These are phyloP conservation scores for Auriculariales sp. DNA, from an alignment of 768 basidiomycete genomes.

Conservation along the genomic window DNA sequence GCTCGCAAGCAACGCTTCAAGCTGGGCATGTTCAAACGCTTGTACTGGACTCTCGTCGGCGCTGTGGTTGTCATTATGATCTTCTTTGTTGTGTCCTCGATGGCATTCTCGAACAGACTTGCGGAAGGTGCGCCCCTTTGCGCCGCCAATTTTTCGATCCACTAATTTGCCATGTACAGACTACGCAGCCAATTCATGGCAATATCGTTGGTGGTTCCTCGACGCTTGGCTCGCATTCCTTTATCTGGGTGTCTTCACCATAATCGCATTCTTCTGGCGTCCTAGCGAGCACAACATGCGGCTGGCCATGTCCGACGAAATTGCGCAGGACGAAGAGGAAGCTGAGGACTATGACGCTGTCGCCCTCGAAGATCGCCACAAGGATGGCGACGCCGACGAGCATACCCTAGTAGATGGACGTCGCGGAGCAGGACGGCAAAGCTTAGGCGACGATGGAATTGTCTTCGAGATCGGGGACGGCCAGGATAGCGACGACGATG, in stretches of 20 bases:
- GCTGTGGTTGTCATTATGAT: conserved; percentile 69
- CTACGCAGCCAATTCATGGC: conserved; percentile 86
- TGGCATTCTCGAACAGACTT: conserved; percentile 81
- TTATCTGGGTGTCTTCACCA: conserved; percentile 66
- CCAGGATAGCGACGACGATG: conserved; percentile 55
- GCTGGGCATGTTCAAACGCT: conserved; percentile 71
- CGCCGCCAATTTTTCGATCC: conserved; percentile 1
- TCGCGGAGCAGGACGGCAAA: conserved; percentile 23
- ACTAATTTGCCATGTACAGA: conserved; percentile 31
- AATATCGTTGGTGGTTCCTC: conserved; percentile 85
- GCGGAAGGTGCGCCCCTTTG: conserved; percentile 54
- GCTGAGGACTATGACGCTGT: conserved; percentile 88
- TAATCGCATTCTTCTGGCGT: conserved; percentile 85
- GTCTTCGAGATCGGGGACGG: conserved; percentile 90
- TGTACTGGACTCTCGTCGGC: conserved; percentile 73
- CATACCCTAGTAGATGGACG: conserved; percentile 56
- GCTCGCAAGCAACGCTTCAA: conserved; percentile 80
- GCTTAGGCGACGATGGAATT: conserved; percentile 48
- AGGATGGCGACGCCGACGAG: conserved; percentile 52
- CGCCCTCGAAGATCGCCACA: conserved; percentile 42
- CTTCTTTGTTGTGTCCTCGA: conserved; percentile 86
- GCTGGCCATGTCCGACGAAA: conserved; percentile 90
- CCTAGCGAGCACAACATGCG: conserved; percentile 82
- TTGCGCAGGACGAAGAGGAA: conserved; percentile 88
- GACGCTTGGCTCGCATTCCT: conserved; percentile 90